Evolutionary conservation across 176 grass and related monocot species (phyloP).

Genomic region (Eremochloa ophiuroides): DNA sequence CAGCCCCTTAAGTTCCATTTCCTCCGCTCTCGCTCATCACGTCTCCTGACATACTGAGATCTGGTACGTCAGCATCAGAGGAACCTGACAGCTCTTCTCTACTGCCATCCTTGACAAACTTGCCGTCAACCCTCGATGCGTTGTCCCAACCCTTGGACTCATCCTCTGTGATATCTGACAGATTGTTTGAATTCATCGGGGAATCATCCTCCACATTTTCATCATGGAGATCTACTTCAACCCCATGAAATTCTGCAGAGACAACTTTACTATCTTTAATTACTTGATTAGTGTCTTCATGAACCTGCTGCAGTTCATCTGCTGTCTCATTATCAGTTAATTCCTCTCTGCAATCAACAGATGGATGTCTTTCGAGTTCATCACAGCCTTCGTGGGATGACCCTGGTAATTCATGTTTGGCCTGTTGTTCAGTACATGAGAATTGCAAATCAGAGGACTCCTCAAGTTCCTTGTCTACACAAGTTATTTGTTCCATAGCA

Average conservation of each 20-base stretch:
- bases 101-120: neutral
- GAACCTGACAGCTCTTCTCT: conserved; percentile 13
- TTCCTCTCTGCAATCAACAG: conserved; percentile 31
- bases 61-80: neutral
- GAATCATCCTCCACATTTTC: conserved; percentile 31
- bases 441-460: conserved; percentile 22
- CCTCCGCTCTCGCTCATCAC: neutral
- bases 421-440: conserved; percentile 18
- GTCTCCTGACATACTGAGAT: conserved; percentile 3
- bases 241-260: conserved; percentile 13
- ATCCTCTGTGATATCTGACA: conserved; percentile 17
- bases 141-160: neutral
- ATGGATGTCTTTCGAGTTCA: conserved; percentile 1
- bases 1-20: neutral
- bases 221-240: conserved; percentile 14
- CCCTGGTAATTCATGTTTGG: conserved; percentile 11
- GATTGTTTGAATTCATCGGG: conserved; percentile 16
- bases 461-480: conserved; percentile 15
- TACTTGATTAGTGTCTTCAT: conserved; percentile 33
- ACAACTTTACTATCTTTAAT: conserved; percentile 22
- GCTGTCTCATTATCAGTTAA: conserved; percentile 12
- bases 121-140: neutral
- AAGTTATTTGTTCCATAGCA: conserved; percentile 6
- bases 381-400: conserved; percentile 22
- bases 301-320: conserved; percentile 30